Evolutionary conservation across 345 rosid species (phyloP).

Genomic region (Arabidopsis arenosa): DNA sequence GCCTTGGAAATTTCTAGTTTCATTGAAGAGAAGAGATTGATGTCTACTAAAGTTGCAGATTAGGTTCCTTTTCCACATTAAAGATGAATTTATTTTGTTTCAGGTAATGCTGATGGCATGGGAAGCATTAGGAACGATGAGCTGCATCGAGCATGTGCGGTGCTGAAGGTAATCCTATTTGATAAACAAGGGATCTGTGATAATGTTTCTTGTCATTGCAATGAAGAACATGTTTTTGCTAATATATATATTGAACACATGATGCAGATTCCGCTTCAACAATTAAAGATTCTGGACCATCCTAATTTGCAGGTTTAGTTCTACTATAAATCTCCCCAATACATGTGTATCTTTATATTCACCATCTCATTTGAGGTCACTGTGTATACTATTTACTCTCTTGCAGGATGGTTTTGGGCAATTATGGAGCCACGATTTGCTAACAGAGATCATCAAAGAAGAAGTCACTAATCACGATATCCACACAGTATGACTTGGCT

Average conservation of each 20-base stretch:
- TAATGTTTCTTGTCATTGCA: conserved; percentile 3
- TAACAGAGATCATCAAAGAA: conserved; percentile 62
- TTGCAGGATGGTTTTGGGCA: conserved; percentile 88
- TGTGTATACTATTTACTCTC: conserved; percentile 28
- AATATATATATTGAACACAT: conserved; percentile 4
- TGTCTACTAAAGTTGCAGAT: conserved; percentile 8
- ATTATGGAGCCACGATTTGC: conserved; percentile 66
- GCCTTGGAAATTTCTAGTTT: no score
- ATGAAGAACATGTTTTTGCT: conserved; percentile 17
- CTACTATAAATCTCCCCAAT: neutral
- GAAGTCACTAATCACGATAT: conserved; percentile 59
- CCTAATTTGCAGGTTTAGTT: conserved; percentile 68
- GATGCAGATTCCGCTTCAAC: conserved; percentile 63
- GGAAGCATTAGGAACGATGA: conserved; percentile 73
- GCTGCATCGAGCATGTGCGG: conserved; percentile 71
- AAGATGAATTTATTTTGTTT: conserved; percentile 3
- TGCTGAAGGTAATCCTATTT: conserved; percentile 57
- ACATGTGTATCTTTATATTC: neutral
- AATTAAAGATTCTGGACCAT: conserved; percentile 70
- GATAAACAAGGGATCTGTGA: neutral
- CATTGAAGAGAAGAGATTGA: no score
- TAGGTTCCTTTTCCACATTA: neutral
- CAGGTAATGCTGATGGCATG: conserved; percentile 83
- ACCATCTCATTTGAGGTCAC: neutral
- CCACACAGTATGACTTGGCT: conserved; percentile 57